Conservation (phyloP, 1,284 basidiomycete genomes). For the Heterobasidion irregulare region DNA sequence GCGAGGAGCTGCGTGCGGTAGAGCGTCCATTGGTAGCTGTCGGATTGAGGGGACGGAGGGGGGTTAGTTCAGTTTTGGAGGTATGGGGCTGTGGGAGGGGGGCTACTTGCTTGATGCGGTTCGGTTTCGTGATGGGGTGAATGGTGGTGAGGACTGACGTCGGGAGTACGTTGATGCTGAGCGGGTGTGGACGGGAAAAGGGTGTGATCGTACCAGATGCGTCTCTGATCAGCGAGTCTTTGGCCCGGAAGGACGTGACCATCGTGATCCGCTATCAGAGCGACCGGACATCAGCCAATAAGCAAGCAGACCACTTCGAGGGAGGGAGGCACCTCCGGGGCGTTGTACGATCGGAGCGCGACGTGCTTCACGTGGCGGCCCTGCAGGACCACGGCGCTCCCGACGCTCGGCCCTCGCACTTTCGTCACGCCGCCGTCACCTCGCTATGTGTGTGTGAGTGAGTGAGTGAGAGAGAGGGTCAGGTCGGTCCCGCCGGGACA, state of each 20-base stretch:
- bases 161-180: not conserved
- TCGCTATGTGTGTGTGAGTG: not conserved
- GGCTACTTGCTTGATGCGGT: not conserved
- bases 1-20: not conserved
- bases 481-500: no score
- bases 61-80: no score
- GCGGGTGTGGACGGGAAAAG: not conserved
- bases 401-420: not conserved
- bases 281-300: not conserved
- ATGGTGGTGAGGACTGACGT: not conserved
- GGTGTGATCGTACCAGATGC: not conserved
- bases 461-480: no score
- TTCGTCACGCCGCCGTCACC: not conserved
- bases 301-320: not conserved
- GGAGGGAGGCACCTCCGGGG: not conserved
- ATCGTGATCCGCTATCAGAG: not conserved
- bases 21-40: not conserved
- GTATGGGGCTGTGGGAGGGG: not conserved
- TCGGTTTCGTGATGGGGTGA: not conserved
- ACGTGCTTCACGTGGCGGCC: not conserved
- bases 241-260: not conserved
- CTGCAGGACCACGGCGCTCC: not conserved
- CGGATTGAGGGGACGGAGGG: not conserved
- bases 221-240: not conserved
- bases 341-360: not conserved